Conservation (phyloP, 495 filamentous ascomycete species). For the Bathelium albidoporum region DNA sequence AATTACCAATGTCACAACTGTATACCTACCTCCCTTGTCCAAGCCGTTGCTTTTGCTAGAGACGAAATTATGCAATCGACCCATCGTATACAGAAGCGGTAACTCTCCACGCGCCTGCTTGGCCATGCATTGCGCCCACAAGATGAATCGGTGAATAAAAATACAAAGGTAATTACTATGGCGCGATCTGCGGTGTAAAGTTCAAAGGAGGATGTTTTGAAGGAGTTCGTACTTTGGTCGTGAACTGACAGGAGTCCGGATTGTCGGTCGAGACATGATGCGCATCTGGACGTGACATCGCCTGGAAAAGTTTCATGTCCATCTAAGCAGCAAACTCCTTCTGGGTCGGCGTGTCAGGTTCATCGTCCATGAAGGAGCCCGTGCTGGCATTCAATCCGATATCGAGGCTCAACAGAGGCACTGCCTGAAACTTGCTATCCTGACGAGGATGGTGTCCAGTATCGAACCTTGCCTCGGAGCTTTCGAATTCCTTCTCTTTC, state of each 20-base stretch:
- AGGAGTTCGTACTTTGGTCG: too few species aligned
- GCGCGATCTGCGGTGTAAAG: not conserved
- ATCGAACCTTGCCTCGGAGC: not conserved
- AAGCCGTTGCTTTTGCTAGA: not conserved
- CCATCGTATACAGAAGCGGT: not conserved
- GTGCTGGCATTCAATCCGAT: slow-evolving; percentile 1
- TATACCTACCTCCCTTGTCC: not conserved
- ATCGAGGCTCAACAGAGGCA: not conserved
- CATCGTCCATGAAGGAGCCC: slow-evolving; percentile 1
- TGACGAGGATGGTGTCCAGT: not conserved
- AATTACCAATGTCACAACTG: not conserved
- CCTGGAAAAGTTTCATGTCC: too few species aligned
- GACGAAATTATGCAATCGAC: not conserved
- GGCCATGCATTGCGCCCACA: not conserved
- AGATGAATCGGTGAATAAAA: not conserved
- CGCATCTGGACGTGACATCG: too few species aligned
- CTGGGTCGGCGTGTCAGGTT: not conserved
- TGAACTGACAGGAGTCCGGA: too few species aligned
- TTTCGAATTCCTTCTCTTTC: not conserved
- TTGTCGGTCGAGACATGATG: too few species aligned
- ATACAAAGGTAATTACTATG: not conserved
- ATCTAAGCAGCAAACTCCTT: slow-evolving; percentile 1
- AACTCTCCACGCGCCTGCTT: not conserved
- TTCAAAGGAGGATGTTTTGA: too few species aligned
- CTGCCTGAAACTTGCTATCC: not conserved